phyloP scores from a whole-genome alignment of 352 stramenopile species.

The Pythium periplocum region DNA sequence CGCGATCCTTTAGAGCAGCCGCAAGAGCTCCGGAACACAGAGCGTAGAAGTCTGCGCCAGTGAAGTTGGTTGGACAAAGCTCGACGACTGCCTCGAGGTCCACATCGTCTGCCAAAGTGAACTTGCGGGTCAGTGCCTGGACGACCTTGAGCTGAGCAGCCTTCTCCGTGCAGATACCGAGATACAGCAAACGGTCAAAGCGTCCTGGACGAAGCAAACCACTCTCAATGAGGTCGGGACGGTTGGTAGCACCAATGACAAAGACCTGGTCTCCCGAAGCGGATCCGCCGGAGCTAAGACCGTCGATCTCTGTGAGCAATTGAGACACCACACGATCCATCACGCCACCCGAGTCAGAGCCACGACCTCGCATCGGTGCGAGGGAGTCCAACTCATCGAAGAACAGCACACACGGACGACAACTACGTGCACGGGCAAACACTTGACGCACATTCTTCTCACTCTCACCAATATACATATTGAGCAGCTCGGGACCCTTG shows the following conservation, averaged over 20 bases:
- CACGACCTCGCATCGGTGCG: constrained; percentile 83
- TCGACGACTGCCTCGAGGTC: constrained; percentile 58
- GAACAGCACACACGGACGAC: constrained; percentile 87
- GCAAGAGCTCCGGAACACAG: constrained; percentile 72
- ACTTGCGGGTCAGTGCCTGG: constrained; percentile 79
- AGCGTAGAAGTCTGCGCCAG: constrained; percentile 81
- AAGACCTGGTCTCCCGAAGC: constrained; percentile 85
- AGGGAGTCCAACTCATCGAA: constrained; percentile 93
- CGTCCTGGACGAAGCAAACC: constrained; percentile 91
- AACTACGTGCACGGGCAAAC: constrained; percentile 87
- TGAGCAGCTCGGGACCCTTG: constrained; percentile 94
- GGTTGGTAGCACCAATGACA: constrained; percentile 96
- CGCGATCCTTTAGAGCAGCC: constrained; percentile 73
- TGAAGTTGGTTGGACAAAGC: constrained; percentile 68
- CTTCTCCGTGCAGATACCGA: constrained; percentile 77
- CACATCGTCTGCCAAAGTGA: constrained; percentile 50
- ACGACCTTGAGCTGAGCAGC: constrained; percentile 76
- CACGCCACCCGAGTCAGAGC: constrained; percentile 86
- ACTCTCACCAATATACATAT: constrained; percentile 98
- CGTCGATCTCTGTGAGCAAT: constrained; percentile 93
- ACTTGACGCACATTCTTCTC: constrained; percentile 95
- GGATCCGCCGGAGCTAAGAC: constrained; percentile 56
- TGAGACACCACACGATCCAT: constrained; percentile 97
- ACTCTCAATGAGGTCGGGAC: constrained; percentile 94
- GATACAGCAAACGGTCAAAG: constrained; percentile 78